Percentiles rank a stretch among this genome's conserved stretches.
These are phyloP conservation scores for Rhizophagus clarus DNA, from an alignment of 192 early-diverging fungal genomes.

Conservation along the genomic window DNA sequence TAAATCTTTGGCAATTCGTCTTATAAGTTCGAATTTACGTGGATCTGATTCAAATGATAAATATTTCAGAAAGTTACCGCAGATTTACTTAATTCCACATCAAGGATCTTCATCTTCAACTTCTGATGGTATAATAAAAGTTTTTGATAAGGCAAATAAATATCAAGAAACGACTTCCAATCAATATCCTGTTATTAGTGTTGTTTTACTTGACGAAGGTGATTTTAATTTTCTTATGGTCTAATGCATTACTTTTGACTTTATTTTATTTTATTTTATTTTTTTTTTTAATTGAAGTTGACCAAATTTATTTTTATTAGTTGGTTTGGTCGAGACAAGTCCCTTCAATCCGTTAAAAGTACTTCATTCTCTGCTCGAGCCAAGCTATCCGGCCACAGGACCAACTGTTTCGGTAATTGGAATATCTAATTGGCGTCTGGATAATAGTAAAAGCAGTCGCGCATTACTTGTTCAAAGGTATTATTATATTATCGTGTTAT, in stretches of 20 bases:
- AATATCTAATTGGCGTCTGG: conserved; percentile 34
- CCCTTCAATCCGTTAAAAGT: neutral
- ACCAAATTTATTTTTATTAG: neutral
- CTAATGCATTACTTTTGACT: no score
- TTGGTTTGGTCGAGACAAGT: conserved; percentile 33
- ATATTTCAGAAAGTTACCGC: conserved; percentile 20
- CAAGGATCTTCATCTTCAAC: conserved; percentile 33
- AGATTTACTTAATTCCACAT: conserved; percentile 31
- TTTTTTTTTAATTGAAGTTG: no score
- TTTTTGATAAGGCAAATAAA: conserved; percentile 22
- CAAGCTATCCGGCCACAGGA: neutral
- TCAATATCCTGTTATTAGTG: conserved; percentile 17
- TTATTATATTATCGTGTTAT: neutral
- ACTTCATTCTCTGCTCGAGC: neutral
- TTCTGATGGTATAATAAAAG: conserved; percentile 32
- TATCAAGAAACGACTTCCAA: conserved; percentile 21
- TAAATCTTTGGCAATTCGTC: conserved; percentile 28
- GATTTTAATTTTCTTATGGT: neutral
- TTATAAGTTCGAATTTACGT: conserved; percentile 30
- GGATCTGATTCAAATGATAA: conserved; percentile 24
- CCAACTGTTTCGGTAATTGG: conserved; percentile 17
- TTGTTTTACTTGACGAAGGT: conserved; percentile 30
- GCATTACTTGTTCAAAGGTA: conserved; percentile 22
- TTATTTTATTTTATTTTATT: no score
- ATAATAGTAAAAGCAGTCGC: conserved; percentile 31